These are phyloP conservation scores for Cyclostephanos invisitatus DNA, from an alignment of 108 stramenopile species.

Conservation along the genomic window DNA sequence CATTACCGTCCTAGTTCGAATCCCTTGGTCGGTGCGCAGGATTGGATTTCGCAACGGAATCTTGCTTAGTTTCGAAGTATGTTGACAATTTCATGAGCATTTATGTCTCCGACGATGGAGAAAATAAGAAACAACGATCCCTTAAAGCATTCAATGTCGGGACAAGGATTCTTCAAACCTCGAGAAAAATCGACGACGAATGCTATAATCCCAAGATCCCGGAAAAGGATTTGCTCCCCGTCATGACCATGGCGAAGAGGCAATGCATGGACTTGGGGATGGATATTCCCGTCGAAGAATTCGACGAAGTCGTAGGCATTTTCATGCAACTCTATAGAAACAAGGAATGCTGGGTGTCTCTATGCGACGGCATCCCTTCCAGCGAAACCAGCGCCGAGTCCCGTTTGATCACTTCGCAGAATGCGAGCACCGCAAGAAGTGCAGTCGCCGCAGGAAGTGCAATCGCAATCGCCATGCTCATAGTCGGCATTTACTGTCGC, in stretches of 20 bases:
- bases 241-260: slow-evolving; percentile 9
- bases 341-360: slow-evolving; percentile 33
- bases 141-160: no score
- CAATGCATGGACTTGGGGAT: slow-evolving; percentile 23
- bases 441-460: neutral
- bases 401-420: neutral
- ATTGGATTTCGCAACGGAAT: slow-evolving; percentile 19
- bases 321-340: slow-evolving; percentile 25
- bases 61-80: slow-evolving; percentile 22
- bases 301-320: slow-evolving; percentile 11
- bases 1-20: neutral
- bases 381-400: slow-evolving; percentile 10
- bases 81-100: slow-evolving; percentile 20
- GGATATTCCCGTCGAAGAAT: slow-evolving; percentile 19
- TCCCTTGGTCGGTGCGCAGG: slow-evolving; percentile 24
- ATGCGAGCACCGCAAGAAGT: neutral
- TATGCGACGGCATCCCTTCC: slow-evolving; percentile 25
- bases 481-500: neutral
- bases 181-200: slow-evolving; percentile 7
- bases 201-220: slow-evolving; percentile 21
- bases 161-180: neutral
- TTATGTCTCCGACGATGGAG: neutral
- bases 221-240: slow-evolving; percentile 17
- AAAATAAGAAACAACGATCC: neutral
- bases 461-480: slow-evolving; percentile 11